Percentiles rank a stretch among this genome's conserved stretches.
Evolutionary conservation across 805 yeast species (phyloP).

Genomic region (Hemisphaericaspora nanyangensis): DNA sequence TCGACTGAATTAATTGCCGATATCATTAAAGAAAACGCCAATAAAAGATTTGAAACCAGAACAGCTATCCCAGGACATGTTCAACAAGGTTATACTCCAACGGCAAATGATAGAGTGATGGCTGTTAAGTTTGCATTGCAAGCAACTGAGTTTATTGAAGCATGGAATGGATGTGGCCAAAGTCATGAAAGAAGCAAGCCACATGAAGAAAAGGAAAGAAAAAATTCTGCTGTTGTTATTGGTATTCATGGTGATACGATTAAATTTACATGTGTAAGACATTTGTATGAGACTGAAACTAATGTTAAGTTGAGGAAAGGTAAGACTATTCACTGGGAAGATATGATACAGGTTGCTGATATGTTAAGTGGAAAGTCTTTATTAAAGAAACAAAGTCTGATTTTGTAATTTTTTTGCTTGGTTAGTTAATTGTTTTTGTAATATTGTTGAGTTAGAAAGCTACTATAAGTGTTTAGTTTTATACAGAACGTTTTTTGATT

Average conservation of each 20-base stretch:
- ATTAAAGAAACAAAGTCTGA: slow-evolving; percentile 21
- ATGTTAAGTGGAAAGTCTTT: slow-evolving; percentile 68
- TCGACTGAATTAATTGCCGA: slow-evolving; percentile 68
- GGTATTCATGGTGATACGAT: slow-evolving; percentile 69
- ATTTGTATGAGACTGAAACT: slow-evolving; percentile 59
- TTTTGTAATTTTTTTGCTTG: no score
- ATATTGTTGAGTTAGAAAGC: no score
- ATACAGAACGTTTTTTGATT: no score
- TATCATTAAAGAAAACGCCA: slow-evolving; percentile 59
- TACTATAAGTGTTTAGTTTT: no score
- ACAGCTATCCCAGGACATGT: slow-evolving; percentile 86
- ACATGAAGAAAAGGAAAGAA: background rate
- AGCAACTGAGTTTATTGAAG: slow-evolving; percentile 68
- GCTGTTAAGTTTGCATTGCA: slow-evolving; percentile 70
- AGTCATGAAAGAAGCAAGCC: slow-evolving; percentile 1
- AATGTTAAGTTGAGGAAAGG: slow-evolving; percentile 64
- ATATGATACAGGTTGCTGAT: slow-evolving; percentile 55
- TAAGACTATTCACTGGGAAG: slow-evolving; percentile 63
- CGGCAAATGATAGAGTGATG: slow-evolving; percentile 72
- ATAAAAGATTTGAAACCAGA: slow-evolving; percentile 68
- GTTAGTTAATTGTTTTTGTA: no score
- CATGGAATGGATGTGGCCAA: slow-evolving; percentile 15
- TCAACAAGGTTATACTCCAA: slow-evolving; percentile 78
- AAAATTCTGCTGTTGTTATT: slow-evolving; percentile 49
- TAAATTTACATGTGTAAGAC: slow-evolving; percentile 51